Conservation (phyloP, 2,329 filamentous ascomycete genomes). For the Aspergillus phoenicis region DNA sequence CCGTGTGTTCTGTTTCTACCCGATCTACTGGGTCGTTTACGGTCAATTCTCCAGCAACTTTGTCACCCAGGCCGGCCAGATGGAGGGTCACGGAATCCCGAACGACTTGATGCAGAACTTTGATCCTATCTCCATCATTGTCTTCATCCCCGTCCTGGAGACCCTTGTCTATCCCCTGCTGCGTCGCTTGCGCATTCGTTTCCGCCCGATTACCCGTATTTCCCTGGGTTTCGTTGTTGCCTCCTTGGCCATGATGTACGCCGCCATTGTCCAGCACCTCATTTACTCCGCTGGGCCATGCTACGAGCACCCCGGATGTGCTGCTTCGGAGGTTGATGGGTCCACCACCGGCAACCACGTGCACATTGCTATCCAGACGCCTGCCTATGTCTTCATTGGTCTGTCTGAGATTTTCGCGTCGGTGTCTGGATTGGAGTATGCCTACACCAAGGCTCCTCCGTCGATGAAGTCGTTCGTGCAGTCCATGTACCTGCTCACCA, state of each 20-base stretch:
- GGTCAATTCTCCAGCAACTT: slow-evolving; percentile 69
- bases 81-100: slow-evolving; percentile 69
- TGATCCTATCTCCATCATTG: slow-evolving; percentile 73
- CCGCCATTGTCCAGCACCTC: slow-evolving; percentile 58
- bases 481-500: slow-evolving; percentile 60
- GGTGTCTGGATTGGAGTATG: slow-evolving; percentile 71
- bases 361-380: slow-evolving; percentile 50
- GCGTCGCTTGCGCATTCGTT: slow-evolving; percentile 63
- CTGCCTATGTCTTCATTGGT: slow-evolving; percentile 50
- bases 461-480: slow-evolving; percentile 67
- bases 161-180: slow-evolving; percentile 69
- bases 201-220: slow-evolving; percentile 78
- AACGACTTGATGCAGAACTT: slow-evolving; percentile 79
- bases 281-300: slow-evolving; percentile 60
- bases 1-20: slow-evolving; percentile 71
- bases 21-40: slow-evolving; percentile 70
- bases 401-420: slow-evolving; percentile 62
- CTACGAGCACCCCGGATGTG: slow-evolving; percentile 46
- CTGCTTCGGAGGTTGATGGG: slow-evolving; percentile 36
- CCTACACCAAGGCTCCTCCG: slow-evolving; percentile 71
- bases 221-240: slow-evolving; percentile 69
- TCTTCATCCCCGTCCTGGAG: slow-evolving; percentile 74
- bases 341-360: slow-evolving; percentile 41
- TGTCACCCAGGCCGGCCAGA: slow-evolving; percentile 64
- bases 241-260: slow-evolving; percentile 63